Conservation (phyloP, 164 flowering plant species). For the Taxillus chinensis region DNA sequence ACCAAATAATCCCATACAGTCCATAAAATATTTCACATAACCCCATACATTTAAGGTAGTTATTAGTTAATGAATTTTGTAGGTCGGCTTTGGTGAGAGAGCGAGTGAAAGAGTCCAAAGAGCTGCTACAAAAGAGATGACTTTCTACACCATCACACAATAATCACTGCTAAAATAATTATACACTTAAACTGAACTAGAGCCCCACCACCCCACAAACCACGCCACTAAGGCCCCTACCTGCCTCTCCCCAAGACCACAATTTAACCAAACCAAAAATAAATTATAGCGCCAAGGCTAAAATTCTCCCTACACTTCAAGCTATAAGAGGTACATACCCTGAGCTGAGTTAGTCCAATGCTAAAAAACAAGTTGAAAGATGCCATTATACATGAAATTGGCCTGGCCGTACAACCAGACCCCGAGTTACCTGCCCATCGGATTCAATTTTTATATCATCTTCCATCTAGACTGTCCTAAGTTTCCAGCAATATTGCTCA, state of each 20-base stretch:
- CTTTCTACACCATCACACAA: neutral
- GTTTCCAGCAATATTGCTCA: conserved; percentile 9
- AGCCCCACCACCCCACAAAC: too few species aligned
- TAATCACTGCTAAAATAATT: neutral
- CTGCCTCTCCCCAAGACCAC: neutral
- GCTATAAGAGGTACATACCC: neutral
- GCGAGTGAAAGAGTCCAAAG: too few species aligned
- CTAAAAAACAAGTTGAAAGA: neutral
- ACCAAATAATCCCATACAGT: too few species aligned
- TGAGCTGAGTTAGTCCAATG: neutral
- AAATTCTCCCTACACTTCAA: neutral
- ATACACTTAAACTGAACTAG: neutral
- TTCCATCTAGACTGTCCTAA: neutral
- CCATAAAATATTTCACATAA: too few species aligned
- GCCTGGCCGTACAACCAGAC: neutral
- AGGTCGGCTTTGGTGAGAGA: too few species aligned
- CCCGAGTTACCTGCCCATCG: neutral
- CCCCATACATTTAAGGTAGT: too few species aligned
- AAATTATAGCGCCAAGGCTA: neutral
- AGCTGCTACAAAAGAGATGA: neutral
- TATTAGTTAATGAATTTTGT: too few species aligned
- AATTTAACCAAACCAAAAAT: neutral
- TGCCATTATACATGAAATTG: neutral
- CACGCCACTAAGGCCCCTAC: too few species aligned
- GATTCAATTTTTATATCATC: neutral